Evolutionary conservation across 2,329 filamentous ascomycete species (phyloP), one percentile per base, ranked within the genome.

Genomic region (Penicillium italicum): DNA sequence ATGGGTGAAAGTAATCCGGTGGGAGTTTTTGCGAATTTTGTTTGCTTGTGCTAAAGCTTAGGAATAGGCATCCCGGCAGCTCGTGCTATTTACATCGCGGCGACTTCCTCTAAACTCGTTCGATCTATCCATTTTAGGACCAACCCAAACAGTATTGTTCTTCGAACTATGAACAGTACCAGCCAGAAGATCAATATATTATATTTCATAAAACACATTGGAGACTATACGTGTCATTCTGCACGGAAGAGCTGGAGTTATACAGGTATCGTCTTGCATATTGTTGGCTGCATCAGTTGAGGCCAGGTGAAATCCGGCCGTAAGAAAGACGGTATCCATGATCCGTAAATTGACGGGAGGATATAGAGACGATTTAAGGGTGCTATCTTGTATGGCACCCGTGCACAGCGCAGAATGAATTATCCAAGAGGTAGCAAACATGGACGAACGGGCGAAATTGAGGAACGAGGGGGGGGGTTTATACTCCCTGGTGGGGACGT

Each of bases 51-150:
- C 38, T 5, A 72, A 28, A 12, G 61, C 57, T 8, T 66, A 41
- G 71, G 69, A 24, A 67, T 66, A 33, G 72, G 71, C 18, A 76
- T 69, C 20, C 71, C 70, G 30, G 72, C 74, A 31, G 66, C 58
- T 38, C 56, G 38, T 16, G 67, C 69, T 55, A 75, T 69, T 62
- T 74, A 53, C 64, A 73, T 76, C 16, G 71, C 56, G 30, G 67
- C 52, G 12, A 60, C 71, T 59, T 76, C 74, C 58, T 75, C 70
- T 8, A 74, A 36, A 12, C 66, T 68, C 14, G 68, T 71, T 36
- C 71, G 63, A 42, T 73, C 69, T 12, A 68, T 72, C 69, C 71
- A 74, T 65, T 76, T 75, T 51, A 75, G 54, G 14, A 76, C 55
- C 5, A 76, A 65, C 3, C 71, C 74, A 58, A 76, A 76, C n/a